Evolutionary conservation across 176 grass and related monocot genomes (phyloP).

Genomic region (Leersia perrieri): DNA sequence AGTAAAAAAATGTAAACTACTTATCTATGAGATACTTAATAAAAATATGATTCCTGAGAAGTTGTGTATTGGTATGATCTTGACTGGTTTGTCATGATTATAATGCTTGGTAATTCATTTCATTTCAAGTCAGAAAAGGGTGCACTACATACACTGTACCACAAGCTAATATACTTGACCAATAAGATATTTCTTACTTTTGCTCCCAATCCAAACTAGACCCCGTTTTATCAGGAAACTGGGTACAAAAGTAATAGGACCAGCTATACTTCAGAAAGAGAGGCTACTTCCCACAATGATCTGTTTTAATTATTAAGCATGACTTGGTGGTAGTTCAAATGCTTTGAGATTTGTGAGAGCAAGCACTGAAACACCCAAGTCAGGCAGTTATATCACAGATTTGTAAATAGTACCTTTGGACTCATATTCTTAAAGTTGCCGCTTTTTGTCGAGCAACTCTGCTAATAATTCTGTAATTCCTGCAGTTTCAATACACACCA

Average conservation of each 20-base stretch:
- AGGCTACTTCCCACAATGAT: background rate
- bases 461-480: constrained; percentile 29
- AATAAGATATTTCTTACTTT: background rate
- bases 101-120: background rate
- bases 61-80: background rate
- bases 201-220: background rate
- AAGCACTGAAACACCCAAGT: background rate
- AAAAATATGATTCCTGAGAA: background rate
- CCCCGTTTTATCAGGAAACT: background rate
- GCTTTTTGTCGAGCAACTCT: constrained; percentile 18
- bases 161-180: background rate
- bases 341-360: background rate
- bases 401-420: background rate
- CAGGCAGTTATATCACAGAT: background rate
- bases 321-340: background rate
- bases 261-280: background rate
- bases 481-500: constrained; percentile 77
- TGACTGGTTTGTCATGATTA: background rate
- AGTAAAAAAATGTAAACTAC: background rate
- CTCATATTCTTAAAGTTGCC: background rate
- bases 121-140: background rate
- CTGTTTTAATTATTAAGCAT: background rate
- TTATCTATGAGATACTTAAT: background rate
- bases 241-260: background rate
- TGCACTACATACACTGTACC: background rate